Base-by-base conservation (phyloP, 148 eudicot species). In the Chenopodium formosanum region DNA sequence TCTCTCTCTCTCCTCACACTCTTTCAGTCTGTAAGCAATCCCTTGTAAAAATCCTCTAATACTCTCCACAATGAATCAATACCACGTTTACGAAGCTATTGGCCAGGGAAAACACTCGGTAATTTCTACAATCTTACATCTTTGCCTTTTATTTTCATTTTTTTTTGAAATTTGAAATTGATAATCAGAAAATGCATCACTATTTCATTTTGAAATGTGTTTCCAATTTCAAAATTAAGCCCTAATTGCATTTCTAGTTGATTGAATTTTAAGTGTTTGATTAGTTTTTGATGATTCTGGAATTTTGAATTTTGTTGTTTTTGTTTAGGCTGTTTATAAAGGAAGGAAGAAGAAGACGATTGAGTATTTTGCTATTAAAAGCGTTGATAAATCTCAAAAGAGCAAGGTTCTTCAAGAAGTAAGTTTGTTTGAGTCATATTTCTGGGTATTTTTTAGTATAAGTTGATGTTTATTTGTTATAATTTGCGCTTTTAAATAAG, bases 391-490 rank as follows among this genome's bases (percentile, higher is more conserved):
- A 82, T 87, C 94, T 10, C 97, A 94, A 44, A 86, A 88, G 89
- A 91, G 79, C 90, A 96, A 94, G 83, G 90, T 96, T 92, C 94
- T 92, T 75, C 99, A 96, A 65, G 98, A 96, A 91, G 99, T 96
- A 88, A 84, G 95, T 78, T 82, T 52, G 1, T 65, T 3, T 74
- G 37, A 34, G 37, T 34, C 5, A 34, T 34, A 34, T 34, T 34
- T 34, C 4, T 34, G 17, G 2, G 53, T 77, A 1, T 34, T 80
- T 56, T 70, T 25, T 7, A 12, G 27, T 46, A 70, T n/a, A 50
- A 50, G 12, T 50, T 50, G 8, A 1, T 65, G 25, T 76, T 31
- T 23, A 1, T 13, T 20, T 73, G 25, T 9, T 75, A 9, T 47
- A 12, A 2, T 8, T 9, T 10, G 63, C 5, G 63, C 22, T n/a